Evolutionary conservation across 208 protist species (phyloP).

Genomic region (Willaertia magna): DNA sequence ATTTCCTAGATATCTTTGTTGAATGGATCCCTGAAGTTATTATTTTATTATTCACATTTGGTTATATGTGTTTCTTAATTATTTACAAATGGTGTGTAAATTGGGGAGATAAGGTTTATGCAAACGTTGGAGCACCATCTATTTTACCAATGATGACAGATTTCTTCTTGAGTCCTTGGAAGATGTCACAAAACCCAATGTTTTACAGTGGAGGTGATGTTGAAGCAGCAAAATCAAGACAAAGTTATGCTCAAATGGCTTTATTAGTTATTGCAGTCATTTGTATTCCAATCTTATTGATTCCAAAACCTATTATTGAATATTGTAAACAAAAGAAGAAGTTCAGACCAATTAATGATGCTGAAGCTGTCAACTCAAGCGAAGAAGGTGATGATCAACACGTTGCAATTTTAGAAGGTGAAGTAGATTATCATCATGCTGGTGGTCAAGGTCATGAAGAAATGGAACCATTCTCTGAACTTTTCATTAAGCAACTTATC

Average conservation of each 20-base stretch:
- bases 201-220: background rate
- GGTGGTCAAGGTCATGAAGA: constrained; percentile 24
- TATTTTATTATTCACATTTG: constrained; percentile 82
- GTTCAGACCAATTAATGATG: background rate
- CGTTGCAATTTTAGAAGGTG: background rate
- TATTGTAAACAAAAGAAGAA: background rate
- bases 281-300: constrained; percentile 62
- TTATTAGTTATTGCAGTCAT: constrained; percentile 52
- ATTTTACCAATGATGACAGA: constrained; percentile 76
- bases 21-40: constrained; percentile 89
- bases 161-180: constrained; percentile 70
- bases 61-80: constrained; percentile 92
- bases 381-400: background rate
- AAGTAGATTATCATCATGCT: background rate
- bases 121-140: constrained; percentile 34
- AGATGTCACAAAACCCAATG: constrained; percentile 19
- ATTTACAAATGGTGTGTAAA: constrained; percentile 87
- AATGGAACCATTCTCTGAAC: constrained; percentile 49
- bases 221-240: constrained; percentile 46
- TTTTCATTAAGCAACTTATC: constrained; percentile 93
- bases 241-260: constrained; percentile 58
- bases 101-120: constrained; percentile 38
- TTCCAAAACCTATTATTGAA: constrained; percentile 55
- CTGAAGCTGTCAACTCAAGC: background rate
- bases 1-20: constrained; percentile 58